phyloP scores from a whole-genome alignment of 1,284 basidiomycete species.

The Filobasidium uniguttulatum region DNA sequence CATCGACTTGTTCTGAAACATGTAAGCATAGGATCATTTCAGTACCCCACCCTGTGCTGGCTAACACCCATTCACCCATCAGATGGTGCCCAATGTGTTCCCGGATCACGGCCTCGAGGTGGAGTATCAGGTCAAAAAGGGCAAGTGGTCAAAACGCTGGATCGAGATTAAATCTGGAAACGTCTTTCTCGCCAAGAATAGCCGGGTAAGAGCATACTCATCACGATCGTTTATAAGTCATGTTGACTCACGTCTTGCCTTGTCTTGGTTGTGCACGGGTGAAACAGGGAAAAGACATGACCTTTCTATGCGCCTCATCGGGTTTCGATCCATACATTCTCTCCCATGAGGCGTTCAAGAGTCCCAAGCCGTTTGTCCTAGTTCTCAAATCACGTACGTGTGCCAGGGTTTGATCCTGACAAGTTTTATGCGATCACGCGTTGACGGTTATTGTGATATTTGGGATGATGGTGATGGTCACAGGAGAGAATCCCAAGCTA shows the following conservation, averaged over 20 bases:
- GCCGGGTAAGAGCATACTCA: conserved; percentile 50
- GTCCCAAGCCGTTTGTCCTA: conserved; percentile 59
- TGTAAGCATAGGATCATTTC: not conserved
- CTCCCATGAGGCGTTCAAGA: conserved; percentile 49
- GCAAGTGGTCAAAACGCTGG: conserved; percentile 84
- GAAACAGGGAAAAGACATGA: conserved; percentile 62
- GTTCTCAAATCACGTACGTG: conserved; percentile 52
- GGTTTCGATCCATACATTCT: conserved; percentile 73
- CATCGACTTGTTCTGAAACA: conserved; percentile 27
- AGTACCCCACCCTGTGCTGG: not conserved
- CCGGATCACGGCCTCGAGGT: conserved; percentile 59
- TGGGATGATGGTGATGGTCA: too few relatives aligned
- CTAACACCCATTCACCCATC: conserved; percentile 11
- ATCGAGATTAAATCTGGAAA: conserved; percentile 68
- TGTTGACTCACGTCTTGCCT: not conserved
- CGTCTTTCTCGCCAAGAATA: conserved; percentile 70
- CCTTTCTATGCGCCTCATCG: conserved; percentile 60
- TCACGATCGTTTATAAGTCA: not conserved
- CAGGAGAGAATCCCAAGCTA: conserved; percentile 63
- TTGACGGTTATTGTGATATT: conserved; percentile 5
- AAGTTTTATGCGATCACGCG: not conserved
- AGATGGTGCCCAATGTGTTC: conserved; percentile 57
- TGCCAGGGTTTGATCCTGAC: not conserved
- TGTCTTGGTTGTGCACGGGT: not conserved
- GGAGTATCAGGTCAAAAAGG: conserved; percentile 71